Evolutionary conservation across 192 early-diverging fungal genomes (phyloP).

Genomic region (Coemansia sp.): DNA sequence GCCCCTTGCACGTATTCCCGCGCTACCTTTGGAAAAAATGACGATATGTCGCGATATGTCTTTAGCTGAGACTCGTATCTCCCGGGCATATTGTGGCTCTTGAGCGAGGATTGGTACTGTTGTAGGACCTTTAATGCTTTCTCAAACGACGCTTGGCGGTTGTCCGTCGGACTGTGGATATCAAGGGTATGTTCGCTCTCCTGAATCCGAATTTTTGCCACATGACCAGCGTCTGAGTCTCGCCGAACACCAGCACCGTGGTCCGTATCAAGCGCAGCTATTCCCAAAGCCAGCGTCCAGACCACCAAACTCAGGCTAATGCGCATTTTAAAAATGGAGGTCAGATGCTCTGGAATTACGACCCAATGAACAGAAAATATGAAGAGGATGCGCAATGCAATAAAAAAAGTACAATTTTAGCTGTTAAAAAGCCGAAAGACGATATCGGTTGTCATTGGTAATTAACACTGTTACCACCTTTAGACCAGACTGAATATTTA

Average conservation of each 20-base stretch:
- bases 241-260: background rate
- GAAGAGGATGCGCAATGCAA: slow-evolving; percentile 5
- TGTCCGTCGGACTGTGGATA: background rate
- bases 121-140: slow-evolving; percentile 13
- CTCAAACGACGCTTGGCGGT: background rate
- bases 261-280: background rate
- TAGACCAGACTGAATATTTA: background rate
- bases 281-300: slow-evolving; percentile 1
- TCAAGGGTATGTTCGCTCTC: background rate
- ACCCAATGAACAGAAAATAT: background rate
- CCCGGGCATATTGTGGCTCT: background rate
- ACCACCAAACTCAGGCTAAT: background rate
- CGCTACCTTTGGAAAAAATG: slow-evolving; percentile 8
- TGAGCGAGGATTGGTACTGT: slow-evolving; percentile 13
- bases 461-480: no score
- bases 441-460: background rate
- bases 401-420: background rate
- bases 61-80: slow-evolving; percentile 2
- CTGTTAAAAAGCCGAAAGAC: background rate
- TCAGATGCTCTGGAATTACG: background rate
- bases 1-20: slow-evolving; percentile 3
- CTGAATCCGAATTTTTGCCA: background rate
- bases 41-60: slow-evolving; percentile 13
- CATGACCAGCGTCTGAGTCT: background rate
- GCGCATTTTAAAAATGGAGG: slow-evolving; percentile 4